These are phyloP conservation scores for Aspergillus hiratsukae DNA, from an alignment of 2,329 filamentous ascomycete species.

Conservation along the genomic window DNA sequence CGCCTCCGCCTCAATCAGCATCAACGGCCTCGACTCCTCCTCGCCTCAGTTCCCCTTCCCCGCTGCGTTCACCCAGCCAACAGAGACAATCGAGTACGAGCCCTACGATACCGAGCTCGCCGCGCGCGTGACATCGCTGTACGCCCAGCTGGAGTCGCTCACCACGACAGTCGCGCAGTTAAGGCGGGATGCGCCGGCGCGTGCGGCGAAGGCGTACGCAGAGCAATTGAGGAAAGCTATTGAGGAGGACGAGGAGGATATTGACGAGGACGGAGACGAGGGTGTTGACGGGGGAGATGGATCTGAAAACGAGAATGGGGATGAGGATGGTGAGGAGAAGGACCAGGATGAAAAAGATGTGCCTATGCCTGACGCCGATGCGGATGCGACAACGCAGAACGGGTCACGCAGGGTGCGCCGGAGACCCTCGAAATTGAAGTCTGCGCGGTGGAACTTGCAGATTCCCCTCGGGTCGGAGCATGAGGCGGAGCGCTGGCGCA, in stretches of 20 bases:
- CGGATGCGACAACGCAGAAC: neutral
- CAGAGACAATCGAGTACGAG: conserved; percentile 46
- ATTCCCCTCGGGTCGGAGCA: conserved; percentile 29
- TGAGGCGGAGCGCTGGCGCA: conserved; percentile 36
- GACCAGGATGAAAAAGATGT: conserved; percentile 7
- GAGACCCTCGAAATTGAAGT: conserved; percentile 11
- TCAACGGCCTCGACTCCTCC: conserved; percentile 44
- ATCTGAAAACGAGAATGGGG: conserved; percentile 10
- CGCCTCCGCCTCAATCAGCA: conserved; percentile 42
- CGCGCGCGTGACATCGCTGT: conserved; percentile 40
- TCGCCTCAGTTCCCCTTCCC: conserved; percentile 29
- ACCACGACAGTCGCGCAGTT: conserved; percentile 45
- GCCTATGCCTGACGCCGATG: conserved; percentile 15
- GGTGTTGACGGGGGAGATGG: conserved; percentile 38
- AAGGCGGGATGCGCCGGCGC: conserved; percentile 40
- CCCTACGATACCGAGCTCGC: conserved; percentile 43
- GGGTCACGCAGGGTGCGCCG: neutral
- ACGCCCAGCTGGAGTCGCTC: conserved; percentile 45
- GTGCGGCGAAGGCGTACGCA: conserved; percentile 38
- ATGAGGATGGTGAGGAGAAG: conserved; percentile 1
- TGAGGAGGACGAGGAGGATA: conserved; percentile 38
- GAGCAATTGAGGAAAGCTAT: conserved; percentile 32
- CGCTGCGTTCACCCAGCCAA: conserved; percentile 30
- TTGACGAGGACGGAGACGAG: conserved; percentile 62
- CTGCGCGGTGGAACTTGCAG: conserved; percentile 25